A percentile compares a stretch with the other conserved stretches of the same genome.
Conservation (phyloP, 257 asterid genomes). For the Eucommia ulmoides region DNA sequence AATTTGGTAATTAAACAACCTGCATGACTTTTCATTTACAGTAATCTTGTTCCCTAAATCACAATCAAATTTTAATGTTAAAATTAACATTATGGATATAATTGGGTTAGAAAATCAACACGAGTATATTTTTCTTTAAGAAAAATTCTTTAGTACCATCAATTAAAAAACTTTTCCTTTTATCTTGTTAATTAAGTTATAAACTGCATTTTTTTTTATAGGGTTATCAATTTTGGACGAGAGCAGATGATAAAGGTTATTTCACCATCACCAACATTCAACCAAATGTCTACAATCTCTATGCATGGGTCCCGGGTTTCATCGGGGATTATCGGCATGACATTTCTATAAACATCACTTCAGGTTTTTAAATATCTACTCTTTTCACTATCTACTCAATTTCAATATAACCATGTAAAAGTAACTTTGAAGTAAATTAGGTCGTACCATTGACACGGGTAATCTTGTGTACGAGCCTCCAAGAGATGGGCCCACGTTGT, state of each 20-base stretch:
- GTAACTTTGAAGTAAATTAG: slow-evolving; percentile 12
- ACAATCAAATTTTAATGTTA: not conserved
- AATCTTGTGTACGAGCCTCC: slow-evolving; percentile 50
- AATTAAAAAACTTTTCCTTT: not conserved
- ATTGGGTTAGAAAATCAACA: no score
- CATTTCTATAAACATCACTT: slow-evolving; percentile 30
- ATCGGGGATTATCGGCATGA: slow-evolving; percentile 61
- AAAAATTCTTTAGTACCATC: not conserved
- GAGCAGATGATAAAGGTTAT: slow-evolving; percentile 44
- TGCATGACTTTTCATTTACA: no score
- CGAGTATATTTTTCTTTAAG: no score
- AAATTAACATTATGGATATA: no score
- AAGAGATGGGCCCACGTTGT: slow-evolving; percentile 70
- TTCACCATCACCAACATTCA: slow-evolving; percentile 44
- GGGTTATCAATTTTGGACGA: slow-evolving; percentile 87
- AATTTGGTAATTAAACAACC: no score
- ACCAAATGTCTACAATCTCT: slow-evolving; percentile 53
- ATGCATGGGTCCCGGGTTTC: slow-evolving; percentile 76
- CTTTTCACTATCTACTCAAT: not conserved
- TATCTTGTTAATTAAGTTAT: not conserved
- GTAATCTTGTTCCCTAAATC: no score
- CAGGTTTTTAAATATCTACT: slow-evolving; percentile 29
- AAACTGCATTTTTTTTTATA: slow-evolving; percentile 7
- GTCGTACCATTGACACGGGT: slow-evolving; percentile 34
- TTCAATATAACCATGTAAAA: not conserved